phyloP scores from a whole-genome alignment of 129 eudicot genomes.

The Pulicaria dysenterica region DNA sequence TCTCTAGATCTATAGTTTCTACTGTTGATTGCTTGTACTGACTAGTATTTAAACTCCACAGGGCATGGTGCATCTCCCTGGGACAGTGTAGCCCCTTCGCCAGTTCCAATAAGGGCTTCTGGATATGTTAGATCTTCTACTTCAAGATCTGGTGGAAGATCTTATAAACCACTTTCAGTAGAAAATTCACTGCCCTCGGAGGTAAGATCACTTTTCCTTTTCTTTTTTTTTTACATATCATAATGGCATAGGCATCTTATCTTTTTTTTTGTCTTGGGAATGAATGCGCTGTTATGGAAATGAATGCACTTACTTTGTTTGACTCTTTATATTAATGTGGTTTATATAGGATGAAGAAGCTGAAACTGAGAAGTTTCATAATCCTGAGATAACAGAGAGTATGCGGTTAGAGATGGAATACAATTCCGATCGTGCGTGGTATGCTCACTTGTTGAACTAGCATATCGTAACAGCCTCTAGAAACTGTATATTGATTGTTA shows the following conservation, averaged over 20 bases:
- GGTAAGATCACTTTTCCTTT: constrained; percentile 40
- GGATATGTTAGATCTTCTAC: constrained; percentile 72
- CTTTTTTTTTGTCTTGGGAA: neutral
- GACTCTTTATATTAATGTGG: constrained; percentile 7
- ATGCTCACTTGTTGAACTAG: constrained; percentile 1
- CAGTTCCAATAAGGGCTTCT: constrained; percentile 94
- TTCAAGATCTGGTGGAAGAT: constrained; percentile 62
- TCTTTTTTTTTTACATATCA: neutral
- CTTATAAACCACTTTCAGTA: constrained; percentile 33
- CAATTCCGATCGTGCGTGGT: constrained; percentile 76
- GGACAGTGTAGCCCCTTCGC: constrained; percentile 91
- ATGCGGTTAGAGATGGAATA: constrained; percentile 76
- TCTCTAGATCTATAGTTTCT: neutral
- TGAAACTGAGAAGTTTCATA: constrained; percentile 30
- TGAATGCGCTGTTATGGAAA: too few species aligned
- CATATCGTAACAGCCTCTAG: neutral
- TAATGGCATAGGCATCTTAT: constrained; percentile 9
- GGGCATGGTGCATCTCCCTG: constrained; percentile 82
- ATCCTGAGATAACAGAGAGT: constrained; percentile 54
- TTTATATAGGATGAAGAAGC: constrained; percentile 39
- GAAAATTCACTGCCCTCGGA: constrained; percentile 42
- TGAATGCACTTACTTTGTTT: constrained; percentile 10
- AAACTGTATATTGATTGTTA: neutral
- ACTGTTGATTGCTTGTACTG: constrained; percentile 20
- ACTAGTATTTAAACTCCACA: constrained; percentile 12